Evolutionary conservation across 495 filamentous ascomycete species (phyloP), one percentile per base, ranked within the genome.

Genomic region (Margaritispora aquatica): DNA sequence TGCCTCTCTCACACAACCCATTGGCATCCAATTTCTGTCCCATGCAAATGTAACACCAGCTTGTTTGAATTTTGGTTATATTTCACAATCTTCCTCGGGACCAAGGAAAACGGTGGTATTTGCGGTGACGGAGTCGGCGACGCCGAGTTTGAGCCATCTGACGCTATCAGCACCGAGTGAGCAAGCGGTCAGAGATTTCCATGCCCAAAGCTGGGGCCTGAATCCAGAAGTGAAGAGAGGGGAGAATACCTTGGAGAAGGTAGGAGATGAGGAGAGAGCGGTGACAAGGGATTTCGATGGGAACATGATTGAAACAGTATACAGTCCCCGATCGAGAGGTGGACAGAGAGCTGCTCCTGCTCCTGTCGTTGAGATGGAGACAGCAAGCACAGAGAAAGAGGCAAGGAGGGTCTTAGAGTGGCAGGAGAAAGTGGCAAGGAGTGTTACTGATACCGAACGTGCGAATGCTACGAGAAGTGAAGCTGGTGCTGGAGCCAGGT

Each of bases 11-110:
- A 75, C 86, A 48, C 84, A 88, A 60, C 88, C 90, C 0, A 75
- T 95, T 20, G 88, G 88, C 21, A 84, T 94, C 57, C 79, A 79
- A 51, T 95, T 83, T 69, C 78, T 92, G 20, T 72, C 71, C 17
- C 2, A 68, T 8, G 24, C 71, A 58, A 69, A 70, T 13, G 67
- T 68, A 31, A 64, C 72, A 11, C 59, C 70, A 36, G 63, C 61
- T 15, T 22, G 23, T 26, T 26, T 69, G 11, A 19, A 63, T 29
- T 75, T 63, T 59, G 74, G 73, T 20, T 55, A 62, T 26, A 7
- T 49, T 31, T 36, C 54, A 26, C 29, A 27, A 11, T 49, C 29
- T 0, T 17, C 51, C 10, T 21, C 54, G 2, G 60, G 52, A 3
- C 27, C 29, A 26, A 51, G 53, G 29, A 36, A 19, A 11, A 17